phyloP scores from a whole-genome alignment of 202 grass and related monocot species.

The Dendrocalamus latiflorus region DNA sequence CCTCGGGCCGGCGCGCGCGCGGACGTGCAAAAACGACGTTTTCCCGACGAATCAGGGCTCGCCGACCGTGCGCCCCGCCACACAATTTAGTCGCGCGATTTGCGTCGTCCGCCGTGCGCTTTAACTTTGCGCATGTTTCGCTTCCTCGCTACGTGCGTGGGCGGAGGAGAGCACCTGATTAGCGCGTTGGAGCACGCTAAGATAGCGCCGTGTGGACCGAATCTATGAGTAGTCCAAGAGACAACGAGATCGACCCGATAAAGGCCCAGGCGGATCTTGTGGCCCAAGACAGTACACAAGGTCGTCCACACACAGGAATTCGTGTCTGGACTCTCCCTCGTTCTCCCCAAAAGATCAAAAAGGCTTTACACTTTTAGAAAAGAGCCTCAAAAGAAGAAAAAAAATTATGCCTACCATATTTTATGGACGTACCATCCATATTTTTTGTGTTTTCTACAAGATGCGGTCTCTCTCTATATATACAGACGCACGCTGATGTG shows the following conservation, averaged over 20 bases:
- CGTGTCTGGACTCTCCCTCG: neutral
- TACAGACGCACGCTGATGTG: neutral
- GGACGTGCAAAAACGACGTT: neutral
- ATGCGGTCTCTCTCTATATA: too few relatives aligned
- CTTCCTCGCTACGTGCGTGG: neutral
- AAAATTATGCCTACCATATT: too few relatives aligned
- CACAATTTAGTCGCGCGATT: neutral
- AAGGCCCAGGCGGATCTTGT: constrained; percentile 25
- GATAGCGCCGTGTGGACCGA: constrained; percentile 10
- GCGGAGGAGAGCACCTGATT: too few relatives aligned
- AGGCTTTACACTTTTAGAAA: neutral
- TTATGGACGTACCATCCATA: neutral
- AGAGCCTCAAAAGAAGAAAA: neutral
- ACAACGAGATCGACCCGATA: neutral
- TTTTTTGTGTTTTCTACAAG: neutral
- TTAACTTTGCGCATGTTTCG: neutral
- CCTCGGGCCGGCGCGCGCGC: neutral
- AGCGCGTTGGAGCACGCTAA: too few relatives aligned
- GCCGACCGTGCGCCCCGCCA: neutral
- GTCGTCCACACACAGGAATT: neutral
- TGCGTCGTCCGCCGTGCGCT: neutral
- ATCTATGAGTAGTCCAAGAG: neutral
- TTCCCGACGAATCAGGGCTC: neutral
- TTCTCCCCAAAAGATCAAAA: neutral
- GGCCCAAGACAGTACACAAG: constrained; percentile 19